These are phyloP conservation scores for Mycena venus DNA, from an alignment of 768 basidiomycete genomes.

Conservation along the genomic window DNA sequence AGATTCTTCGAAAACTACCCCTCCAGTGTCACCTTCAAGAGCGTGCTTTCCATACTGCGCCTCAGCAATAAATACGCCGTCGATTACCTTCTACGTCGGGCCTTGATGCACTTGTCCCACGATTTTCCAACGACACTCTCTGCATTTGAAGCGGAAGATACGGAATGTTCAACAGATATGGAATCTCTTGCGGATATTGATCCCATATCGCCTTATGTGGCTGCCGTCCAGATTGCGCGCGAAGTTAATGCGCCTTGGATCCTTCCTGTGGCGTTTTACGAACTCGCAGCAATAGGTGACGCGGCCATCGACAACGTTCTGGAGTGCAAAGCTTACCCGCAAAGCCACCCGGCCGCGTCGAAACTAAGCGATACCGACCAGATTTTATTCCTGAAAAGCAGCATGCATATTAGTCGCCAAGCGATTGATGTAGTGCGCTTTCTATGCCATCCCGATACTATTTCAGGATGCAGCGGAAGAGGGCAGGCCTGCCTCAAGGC, in stretches of 20 bases:
- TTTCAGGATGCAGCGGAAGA: not conserved
- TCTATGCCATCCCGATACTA: not conserved
- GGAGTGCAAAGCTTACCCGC: not conserved
- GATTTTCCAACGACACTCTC: constrained; percentile 9
- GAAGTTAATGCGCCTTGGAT: constrained; percentile 28
- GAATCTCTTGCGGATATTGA: not conserved
- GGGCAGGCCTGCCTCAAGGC: no score
- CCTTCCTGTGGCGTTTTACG: constrained; percentile 6
- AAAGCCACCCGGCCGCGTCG: not conserved
- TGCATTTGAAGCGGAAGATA: not conserved
- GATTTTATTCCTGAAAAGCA: not conserved
- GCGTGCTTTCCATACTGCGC: not conserved
- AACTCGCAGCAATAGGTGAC: not conserved
- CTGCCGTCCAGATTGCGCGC: constrained; percentile 13
- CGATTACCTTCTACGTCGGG: constrained; percentile 24
- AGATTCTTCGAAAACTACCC: constrained; percentile 24
- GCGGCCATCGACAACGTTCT: not conserved
- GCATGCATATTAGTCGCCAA: not conserved
- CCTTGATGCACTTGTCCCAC: constrained; percentile 18
- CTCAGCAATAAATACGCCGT: constrained; percentile 26
- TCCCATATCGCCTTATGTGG: not conserved
- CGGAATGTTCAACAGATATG: not conserved
- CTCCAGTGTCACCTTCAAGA: not conserved
- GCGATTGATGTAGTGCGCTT: not conserved
- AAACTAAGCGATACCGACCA: not conserved